phyloP scores from a whole-genome alignment of 1,139 yeast genomes.

The Pneumocystis wakefieldiae region DNA sequence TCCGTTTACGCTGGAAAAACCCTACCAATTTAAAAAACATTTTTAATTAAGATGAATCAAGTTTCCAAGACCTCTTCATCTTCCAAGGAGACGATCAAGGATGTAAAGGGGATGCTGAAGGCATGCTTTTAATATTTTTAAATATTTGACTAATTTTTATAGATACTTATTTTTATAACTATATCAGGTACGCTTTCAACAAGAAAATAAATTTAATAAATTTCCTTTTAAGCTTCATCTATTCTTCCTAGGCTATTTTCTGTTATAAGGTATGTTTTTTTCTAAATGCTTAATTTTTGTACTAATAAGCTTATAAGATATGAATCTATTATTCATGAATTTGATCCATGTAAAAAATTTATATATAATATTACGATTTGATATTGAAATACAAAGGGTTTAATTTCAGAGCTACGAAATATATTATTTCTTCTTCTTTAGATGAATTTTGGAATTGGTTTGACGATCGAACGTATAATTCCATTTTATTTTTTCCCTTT shows the following conservation, averaged over 20 bases:
- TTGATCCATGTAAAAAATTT: conserved; percentile 22
- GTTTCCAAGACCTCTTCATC: background rate
- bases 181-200: background rate
- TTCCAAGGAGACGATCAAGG: background rate
- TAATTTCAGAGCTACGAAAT: background rate
- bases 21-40: background rate
- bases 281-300: background rate
- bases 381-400: background rate
- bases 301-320: conserved; percentile 35
- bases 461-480: conserved; percentile 48
- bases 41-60: background rate
- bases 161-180: background rate
- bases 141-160: background rate
- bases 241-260: conserved; percentile 27
- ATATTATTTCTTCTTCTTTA: background rate
- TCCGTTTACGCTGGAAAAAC: background rate
- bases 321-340: conserved; percentile 94
- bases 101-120: background rate
- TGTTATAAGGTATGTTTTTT: conserved; percentile 27
- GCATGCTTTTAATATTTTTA: background rate
- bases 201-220: background rate
- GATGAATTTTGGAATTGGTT: conserved; percentile 87
- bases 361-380: background rate
- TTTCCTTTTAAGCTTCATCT: background rate
- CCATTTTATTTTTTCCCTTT: background rate